Base-by-base conservation (phyloP, 2,329 filamentous ascomycete genomes). In the Calonectria henricotiae region DNA sequence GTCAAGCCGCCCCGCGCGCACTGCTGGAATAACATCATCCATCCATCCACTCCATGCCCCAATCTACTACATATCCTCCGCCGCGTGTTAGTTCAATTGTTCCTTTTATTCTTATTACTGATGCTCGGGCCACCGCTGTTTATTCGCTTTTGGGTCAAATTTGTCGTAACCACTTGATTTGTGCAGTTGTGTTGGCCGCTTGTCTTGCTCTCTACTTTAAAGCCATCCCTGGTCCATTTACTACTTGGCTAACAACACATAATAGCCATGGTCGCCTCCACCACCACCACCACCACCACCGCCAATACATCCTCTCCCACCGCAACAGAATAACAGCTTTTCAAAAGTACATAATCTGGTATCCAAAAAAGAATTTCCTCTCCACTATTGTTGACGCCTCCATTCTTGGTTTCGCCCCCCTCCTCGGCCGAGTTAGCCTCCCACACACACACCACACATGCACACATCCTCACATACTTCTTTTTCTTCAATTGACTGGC, bases 11-110 rank as follows among this genome's bases (percentile, higher is more conserved):
- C 75, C 72, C 68, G 73, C 75, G 73, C 69, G 67, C 58, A 54
- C 68, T 67, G 73, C 74, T 76, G 69, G 66, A 75, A 77, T 67
- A 77, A 76, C 75, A 76, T 77, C 75, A 77, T 77, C 67, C 75
- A 77, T 77, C 67, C 75, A 77, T 75, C 67, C 70, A 47, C 65
- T 68, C 63, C 65, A 64, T 70, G 35, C 35, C 51, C 23, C 51
- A 55, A 61, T 68, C 62, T 63, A 39, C 62, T 44, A 58, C 37
- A 37, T 55, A 43, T 65, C 54, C 51, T 65, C 60, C 30, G 43
- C 20, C 46, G 37, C 39, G 54, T 43, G 39, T 62, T 69, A 65
- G 54, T 37, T 41, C 44, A 62, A 30, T 46, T 27, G 20, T 58
- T 58, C 51, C 51, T 58, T 51, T 62, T 41, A 71, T 74, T 73